A percentile compares a stretch with the other conserved stretches of the same genome.
Conservation (phyloP, 208 protist species). For the Polymyxa betae region DNA sequence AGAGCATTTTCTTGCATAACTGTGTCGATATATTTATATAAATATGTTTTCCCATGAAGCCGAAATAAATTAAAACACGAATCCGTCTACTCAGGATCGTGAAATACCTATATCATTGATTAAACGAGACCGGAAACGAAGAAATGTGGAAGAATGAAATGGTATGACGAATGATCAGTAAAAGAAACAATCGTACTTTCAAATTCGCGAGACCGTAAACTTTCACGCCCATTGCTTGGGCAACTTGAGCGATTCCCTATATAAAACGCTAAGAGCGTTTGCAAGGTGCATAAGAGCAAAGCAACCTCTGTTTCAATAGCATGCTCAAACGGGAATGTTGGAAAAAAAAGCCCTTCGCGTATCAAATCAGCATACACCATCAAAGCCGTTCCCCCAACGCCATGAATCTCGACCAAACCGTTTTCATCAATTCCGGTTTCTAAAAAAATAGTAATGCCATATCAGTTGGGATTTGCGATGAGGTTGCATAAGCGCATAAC, state of each 20-base stretch:
- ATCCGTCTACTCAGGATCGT: constrained; percentile 11
- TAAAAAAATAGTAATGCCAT: no score
- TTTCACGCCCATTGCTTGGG: constrained; percentile 30
- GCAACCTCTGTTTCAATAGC: constrained; percentile 35
- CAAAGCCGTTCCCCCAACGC: constrained; percentile 11
- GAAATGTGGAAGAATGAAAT: background rate
- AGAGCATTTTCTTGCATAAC: no score
- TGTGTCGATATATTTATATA: no score
- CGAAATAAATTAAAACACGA: no score
- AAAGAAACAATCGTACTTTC: background rate
- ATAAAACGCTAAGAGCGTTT: background rate
- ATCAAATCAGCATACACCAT: constrained; percentile 25
- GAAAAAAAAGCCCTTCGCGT: constrained; percentile 20
- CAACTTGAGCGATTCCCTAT: constrained; percentile 40
- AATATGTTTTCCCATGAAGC: no score
- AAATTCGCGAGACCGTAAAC: constrained; percentile 42
- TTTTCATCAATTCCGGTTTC: constrained; percentile 22
- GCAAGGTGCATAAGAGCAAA: background rate
- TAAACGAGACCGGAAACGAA: background rate
- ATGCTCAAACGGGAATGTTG: constrained; percentile 10
- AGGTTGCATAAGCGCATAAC: no score
- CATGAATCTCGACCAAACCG: constrained; percentile 21
- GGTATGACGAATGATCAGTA: background rate
- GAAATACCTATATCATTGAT: constrained; percentile 13
- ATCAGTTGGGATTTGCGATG: no score